These are phyloP conservation scores for Boletus subcaerulescens DNA, from an alignment of 768 basidiomycete species.

Conservation along the genomic window DNA sequence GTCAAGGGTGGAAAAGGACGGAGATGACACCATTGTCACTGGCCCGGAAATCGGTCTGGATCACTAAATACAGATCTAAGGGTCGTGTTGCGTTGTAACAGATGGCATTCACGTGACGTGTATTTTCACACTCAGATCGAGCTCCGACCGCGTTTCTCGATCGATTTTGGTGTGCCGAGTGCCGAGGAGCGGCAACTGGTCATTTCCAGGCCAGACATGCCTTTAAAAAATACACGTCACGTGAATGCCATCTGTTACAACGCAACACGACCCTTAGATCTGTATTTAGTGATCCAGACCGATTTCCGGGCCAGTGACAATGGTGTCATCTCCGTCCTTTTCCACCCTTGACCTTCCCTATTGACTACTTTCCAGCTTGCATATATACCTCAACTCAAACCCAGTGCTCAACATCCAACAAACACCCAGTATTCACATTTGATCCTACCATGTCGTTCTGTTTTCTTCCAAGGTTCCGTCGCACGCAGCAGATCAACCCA, in stretches of 20 bases:
- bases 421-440: no score
- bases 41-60: slow-evolving; percentile 44
- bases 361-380: no score
- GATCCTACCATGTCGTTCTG: neutral
- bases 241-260: slow-evolving; percentile 42
- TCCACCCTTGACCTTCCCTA: slow-evolving; percentile 35
- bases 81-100: slow-evolving; percentile 57
- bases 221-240: no score
- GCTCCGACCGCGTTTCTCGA: no score
- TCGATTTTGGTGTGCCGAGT: no score
- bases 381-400: no score
- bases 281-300: slow-evolving; percentile 59
- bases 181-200: no score
- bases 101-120: no score
- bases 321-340: slow-evolving; percentile 39
- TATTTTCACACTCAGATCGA: no score
- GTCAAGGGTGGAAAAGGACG: slow-evolving; percentile 40
- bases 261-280: slow-evolving; percentile 72
- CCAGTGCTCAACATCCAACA: no score
- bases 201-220: no score
- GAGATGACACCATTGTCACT: slow-evolving; percentile 39
- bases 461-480: neutral
- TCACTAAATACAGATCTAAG: slow-evolving; percentile 72
- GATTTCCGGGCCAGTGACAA: slow-evolving; percentile 41
- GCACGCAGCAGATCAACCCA: neutral